These are phyloP conservation scores for Dryas alaskensis DNA, from an alignment of 306 rosid genomes.

Conservation along the genomic window DNA sequence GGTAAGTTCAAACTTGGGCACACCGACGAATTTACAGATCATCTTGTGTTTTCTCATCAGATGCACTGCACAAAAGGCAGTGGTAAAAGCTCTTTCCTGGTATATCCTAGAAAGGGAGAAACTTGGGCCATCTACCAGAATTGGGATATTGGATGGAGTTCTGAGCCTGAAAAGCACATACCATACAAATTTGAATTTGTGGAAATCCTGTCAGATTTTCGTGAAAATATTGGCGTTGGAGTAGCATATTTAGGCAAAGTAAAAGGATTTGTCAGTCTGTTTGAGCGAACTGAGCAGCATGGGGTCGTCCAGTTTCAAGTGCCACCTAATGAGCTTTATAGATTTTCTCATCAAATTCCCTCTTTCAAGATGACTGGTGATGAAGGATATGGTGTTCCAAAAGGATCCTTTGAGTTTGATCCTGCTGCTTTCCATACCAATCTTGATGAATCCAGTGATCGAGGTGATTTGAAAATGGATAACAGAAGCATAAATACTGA, in stretches of 20 bases:
- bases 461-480: conserved; percentile 30
- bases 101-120: conserved; percentile 81
- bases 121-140: conserved; percentile 87
- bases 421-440: conserved; percentile 66
- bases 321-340: conserved; percentile 52
- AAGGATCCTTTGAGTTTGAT: conserved; percentile 82
- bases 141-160: conserved; percentile 81
- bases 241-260: conserved; percentile 68
- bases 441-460: conserved; percentile 32
- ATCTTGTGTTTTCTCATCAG: conserved; percentile 70
- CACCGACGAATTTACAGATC: conserved; percentile 30
- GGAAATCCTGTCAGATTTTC: conserved; percentile 65
- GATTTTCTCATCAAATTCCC: conserved; percentile 83
- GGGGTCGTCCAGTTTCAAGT: conserved; percentile 39
- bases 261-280: conserved; percentile 78
- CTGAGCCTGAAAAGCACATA: conserved; percentile 46
- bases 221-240: conserved; percentile 43
- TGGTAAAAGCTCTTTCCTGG: conserved; percentile 28
- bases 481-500: conserved; percentile 24
- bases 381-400: conserved; percentile 70
- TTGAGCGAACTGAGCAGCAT: conserved; percentile 44
- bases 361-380: conserved; percentile 66
- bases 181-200: conserved; percentile 56
- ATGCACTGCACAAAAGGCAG: conserved; percentile 43
- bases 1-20: conserved; percentile 55